phyloP scores from a whole-genome alignment of 495 filamentous ascomycete species.

The Aspergillus funiculosus region DNA sequence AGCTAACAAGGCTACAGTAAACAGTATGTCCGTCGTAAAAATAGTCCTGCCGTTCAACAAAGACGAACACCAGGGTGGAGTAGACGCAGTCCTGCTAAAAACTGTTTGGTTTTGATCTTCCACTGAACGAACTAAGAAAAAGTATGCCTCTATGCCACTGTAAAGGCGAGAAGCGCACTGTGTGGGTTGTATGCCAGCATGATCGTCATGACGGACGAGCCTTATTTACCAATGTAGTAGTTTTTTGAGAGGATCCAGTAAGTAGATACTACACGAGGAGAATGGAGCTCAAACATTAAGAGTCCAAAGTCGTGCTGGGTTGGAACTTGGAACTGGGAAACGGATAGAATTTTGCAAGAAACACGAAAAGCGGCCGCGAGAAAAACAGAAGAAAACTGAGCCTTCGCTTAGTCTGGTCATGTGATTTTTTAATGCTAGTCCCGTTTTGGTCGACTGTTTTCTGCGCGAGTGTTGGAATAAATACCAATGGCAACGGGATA shows the following conservation, averaged over 20 bases:
- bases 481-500: too few relatives aligned
- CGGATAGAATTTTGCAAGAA: not conserved
- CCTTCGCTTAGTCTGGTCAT: conserved; percentile 1
- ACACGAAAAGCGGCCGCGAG: not conserved
- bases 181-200: conserved; percentile 30
- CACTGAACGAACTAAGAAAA: conserved; percentile 50
- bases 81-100: conserved; percentile 54
- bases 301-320: not conserved
- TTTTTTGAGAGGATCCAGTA: not conserved
- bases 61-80: conserved; percentile 47
- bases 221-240: not conserved
- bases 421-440: not conserved
- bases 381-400: not conserved
- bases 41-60: conserved; percentile 46
- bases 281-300: conserved; percentile 5
- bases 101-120: conserved; percentile 51
- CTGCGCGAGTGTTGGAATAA: too few relatives aligned
- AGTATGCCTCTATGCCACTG: conserved; percentile 38
- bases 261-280: not conserved
- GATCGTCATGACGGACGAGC: too few relatives aligned
- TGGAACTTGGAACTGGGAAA: not conserved
- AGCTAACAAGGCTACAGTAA: not conserved
- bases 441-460: too few relatives aligned
- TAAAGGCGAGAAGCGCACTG: conserved; percentile 40
- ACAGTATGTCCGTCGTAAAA: conserved; percentile 45